Evolutionary conservation across 2,329 filamentous ascomycete species (phyloP).

Genomic region (Dothistroma septosporum): DNA sequence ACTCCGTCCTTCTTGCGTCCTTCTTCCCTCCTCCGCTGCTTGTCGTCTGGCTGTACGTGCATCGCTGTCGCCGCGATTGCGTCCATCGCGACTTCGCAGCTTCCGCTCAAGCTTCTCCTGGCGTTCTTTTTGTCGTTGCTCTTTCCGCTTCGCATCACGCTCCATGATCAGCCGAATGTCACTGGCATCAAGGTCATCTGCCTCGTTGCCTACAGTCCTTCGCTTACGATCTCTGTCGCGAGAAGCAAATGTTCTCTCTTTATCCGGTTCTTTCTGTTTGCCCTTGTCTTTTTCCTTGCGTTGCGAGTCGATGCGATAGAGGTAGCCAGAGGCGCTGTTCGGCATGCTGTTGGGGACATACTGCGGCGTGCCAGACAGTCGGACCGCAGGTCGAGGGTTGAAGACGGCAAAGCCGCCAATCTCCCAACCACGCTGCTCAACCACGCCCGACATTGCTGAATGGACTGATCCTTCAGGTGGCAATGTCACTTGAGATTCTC

Average conservation of each 20-base stretch:
- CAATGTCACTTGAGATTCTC: slow-evolving; percentile 66
- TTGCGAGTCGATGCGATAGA: slow-evolving; percentile 22
- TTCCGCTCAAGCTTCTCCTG: slow-evolving; percentile 63
- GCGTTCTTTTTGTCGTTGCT: slow-evolving; percentile 67
- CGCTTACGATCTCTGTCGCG: slow-evolving; percentile 43
- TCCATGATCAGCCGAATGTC: slow-evolving; percentile 87
- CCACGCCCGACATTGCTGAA: slow-evolving; percentile 70
- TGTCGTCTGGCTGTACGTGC: slow-evolving; percentile 29
- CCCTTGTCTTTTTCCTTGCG: slow-evolving; percentile 11
- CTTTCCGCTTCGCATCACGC: slow-evolving; percentile 73
- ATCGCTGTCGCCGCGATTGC: slow-evolving; percentile 42
- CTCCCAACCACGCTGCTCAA: slow-evolving; percentile 72
- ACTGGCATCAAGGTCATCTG: slow-evolving; percentile 78
- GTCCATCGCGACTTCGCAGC: slow-evolving; percentile 63
- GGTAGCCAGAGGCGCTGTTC: slow-evolving; percentile 15
- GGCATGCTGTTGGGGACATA: slow-evolving; percentile 41
- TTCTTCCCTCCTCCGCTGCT: slow-evolving; percentile 54
- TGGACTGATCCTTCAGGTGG: slow-evolving; percentile 69
- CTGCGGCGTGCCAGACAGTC: slow-evolving; percentile 64
- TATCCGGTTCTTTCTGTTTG: slow-evolving; percentile 11
- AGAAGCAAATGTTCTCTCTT: slow-evolving; percentile 34
- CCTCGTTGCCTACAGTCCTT: slow-evolving; percentile 64
- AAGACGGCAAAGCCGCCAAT: slow-evolving; percentile 71
- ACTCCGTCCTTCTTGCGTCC: slow-evolving; percentile 19
- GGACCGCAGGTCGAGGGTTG: slow-evolving; percentile 77